Conservation (phyloP, 2,329 filamentous ascomycete genomes). For the Clonostachys byssicola region DNA sequence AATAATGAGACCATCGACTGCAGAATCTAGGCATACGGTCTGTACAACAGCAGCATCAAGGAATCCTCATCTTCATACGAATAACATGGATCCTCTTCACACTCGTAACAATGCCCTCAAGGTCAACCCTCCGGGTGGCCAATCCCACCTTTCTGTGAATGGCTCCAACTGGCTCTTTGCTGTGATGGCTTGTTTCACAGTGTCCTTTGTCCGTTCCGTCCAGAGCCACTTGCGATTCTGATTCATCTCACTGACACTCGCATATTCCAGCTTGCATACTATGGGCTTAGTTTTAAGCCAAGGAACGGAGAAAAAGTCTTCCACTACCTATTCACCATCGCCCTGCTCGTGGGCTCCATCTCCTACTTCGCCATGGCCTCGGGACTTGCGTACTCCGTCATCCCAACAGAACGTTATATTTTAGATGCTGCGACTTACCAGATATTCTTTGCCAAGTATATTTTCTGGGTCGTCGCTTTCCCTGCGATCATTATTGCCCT, state of each 20-base stretch:
- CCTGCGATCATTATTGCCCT: slow-evolving; percentile 38
- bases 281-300: slow-evolving; percentile 32
- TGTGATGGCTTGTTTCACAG: slow-evolving; percentile 41
- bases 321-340: slow-evolving; percentile 49
- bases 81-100: slow-evolving; percentile 22
- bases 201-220: slow-evolving; percentile 33
- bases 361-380: slow-evolving; percentile 49
- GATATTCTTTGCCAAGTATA: slow-evolving; percentile 52
- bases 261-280: slow-evolving; percentile 27
- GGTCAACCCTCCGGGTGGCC: slow-evolving; percentile 37
- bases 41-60: no score
- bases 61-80: no score
- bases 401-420: slow-evolving; percentile 20
- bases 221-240: neutral
- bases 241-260: slow-evolving; percentile 2
- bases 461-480: slow-evolving; percentile 49
- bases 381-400: slow-evolving; percentile 39
- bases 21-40: no score
- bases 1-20: no score
- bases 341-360: slow-evolving; percentile 41
- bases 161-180: slow-evolving; percentile 54
- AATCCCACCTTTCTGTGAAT: slow-evolving; percentile 31
- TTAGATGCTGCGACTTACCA: slow-evolving; percentile 28
- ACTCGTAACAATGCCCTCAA: slow-evolving; percentile 39
- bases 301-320: slow-evolving; percentile 46